Percentiles rank a stretch among this genome's conserved stretches.
These are phyloP conservation scores for Pelargonium citronellum DNA, from an alignment of 441 rosid species.

Conservation along the genomic window DNA sequence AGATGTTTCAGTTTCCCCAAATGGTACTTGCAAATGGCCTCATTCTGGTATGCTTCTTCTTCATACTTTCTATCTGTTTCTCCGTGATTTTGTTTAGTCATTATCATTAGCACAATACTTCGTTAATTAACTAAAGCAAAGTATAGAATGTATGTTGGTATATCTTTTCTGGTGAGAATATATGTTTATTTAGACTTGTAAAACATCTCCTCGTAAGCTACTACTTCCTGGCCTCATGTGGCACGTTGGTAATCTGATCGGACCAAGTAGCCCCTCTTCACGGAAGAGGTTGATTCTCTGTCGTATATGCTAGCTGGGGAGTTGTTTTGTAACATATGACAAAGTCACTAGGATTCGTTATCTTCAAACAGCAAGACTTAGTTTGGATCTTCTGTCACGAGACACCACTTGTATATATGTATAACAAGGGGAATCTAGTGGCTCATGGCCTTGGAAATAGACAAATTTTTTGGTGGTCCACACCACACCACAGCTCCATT, in stretches of 20 bases:
- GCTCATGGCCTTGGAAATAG: not conserved
- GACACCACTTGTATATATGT: not conserved
- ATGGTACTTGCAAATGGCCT: conserved; percentile 4
- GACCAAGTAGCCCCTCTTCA: not conserved
- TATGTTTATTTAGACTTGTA: not conserved
- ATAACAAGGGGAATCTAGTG: conserved; percentile 1
- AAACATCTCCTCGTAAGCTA: not conserved
- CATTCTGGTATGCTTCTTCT: not conserved
- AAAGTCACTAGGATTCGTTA: not conserved
- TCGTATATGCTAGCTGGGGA: not conserved
- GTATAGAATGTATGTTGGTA: too few species aligned
- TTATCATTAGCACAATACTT: not conserved
- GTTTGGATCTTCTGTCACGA: conserved; percentile 2
- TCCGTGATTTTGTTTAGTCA: too few species aligned
- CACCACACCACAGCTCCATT: not conserved
- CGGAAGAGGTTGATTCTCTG: not conserved
- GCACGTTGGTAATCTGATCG: not conserved
- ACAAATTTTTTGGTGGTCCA: not conserved
- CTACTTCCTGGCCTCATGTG: not conserved
- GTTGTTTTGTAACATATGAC: not conserved
- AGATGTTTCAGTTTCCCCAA: not conserved
- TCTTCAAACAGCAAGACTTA: not conserved
- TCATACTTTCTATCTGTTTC: too few species aligned
- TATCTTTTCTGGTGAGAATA: not conserved
- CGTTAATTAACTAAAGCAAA: not conserved